These are phyloP conservation scores for Yamadazyma triangularis DNA, from an alignment of 1,139 yeast genomes.

Conservation along the genomic window DNA sequence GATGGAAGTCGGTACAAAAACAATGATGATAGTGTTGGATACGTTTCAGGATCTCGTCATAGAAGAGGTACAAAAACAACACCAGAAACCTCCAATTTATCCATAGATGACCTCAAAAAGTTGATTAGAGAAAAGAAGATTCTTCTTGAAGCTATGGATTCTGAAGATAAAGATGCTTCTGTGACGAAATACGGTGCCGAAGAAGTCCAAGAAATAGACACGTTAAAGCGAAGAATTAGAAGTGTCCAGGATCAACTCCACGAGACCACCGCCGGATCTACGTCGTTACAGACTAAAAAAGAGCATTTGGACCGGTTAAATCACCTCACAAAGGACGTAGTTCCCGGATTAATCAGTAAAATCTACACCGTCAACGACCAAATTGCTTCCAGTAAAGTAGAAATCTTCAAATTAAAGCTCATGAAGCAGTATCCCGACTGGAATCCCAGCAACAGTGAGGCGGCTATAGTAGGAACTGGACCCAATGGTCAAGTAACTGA, in stretches of 20 bases:
- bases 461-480: conserved; percentile 70
- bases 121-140: conserved; percentile 66
- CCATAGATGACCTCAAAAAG: conserved; percentile 54
- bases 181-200: conserved; percentile 19
- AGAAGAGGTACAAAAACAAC: conserved; percentile 17
- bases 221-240: conserved; percentile 57
- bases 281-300: conserved; percentile 36
- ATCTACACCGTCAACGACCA: conserved; percentile 62
- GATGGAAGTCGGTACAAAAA: conserved; percentile 65
- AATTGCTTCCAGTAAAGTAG: conserved; percentile 65
- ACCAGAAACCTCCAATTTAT: conserved; percentile 26
- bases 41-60: conserved; percentile 66
- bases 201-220: conserved; percentile 50
- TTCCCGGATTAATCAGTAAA: conserved; percentile 63
- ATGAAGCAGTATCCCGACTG: conserved; percentile 60
- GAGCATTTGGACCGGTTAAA: conserved; percentile 48
- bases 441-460: conserved; percentile 46
- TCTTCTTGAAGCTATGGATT: conserved; percentile 66
- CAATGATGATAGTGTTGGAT: conserved; percentile 58
- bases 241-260: conserved; percentile 48
- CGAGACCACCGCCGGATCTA: conserved; percentile 21
- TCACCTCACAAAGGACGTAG: conserved; percentile 53
- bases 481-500: conserved; percentile 83
- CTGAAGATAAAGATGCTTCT: conserved; percentile 52
- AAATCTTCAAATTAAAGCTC: conserved; percentile 51